These are phyloP conservation scores for Metschnikowia noctiluminum DNA, from an alignment of 805 yeast species.

Conservation along the genomic window DNA sequence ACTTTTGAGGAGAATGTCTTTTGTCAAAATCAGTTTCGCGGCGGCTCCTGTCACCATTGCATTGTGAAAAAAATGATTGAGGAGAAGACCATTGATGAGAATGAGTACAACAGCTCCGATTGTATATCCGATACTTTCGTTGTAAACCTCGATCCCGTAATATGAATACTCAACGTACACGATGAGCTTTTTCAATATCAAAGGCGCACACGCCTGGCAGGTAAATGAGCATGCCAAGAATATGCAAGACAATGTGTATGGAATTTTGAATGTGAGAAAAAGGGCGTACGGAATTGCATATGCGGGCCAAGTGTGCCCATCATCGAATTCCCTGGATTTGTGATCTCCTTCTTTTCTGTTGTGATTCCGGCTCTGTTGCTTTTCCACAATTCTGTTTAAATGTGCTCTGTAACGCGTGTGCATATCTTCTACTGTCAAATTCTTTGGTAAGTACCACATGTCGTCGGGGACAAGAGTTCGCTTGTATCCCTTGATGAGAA, in stretches of 20 bases:
- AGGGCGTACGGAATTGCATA: constrained; percentile 42
- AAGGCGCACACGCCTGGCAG: constrained; percentile 57
- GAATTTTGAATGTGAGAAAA: constrained; percentile 46
- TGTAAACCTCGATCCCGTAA: constrained; percentile 41
- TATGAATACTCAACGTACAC: constrained; percentile 56
- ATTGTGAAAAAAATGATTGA: constrained; percentile 42
- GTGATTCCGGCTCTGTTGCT: constrained; percentile 12
- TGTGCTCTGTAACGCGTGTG: constrained; percentile 26
- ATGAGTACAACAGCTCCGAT: constrained; percentile 64
- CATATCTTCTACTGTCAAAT: constrained; percentile 36
- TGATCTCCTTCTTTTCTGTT: neutral
- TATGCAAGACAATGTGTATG: constrained; percentile 39
- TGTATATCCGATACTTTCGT: constrained; percentile 72
- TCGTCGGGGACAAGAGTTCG: constrained; percentile 38
- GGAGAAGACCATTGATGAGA: constrained; percentile 34
- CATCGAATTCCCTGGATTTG: constrained; percentile 22
- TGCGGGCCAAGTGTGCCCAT: constrained; percentile 31
- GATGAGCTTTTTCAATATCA: constrained; percentile 63
- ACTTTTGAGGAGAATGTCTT: constrained; percentile 36
- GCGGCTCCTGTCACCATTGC: constrained; percentile 44
- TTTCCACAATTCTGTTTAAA: constrained; percentile 22
- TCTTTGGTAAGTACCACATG: constrained; percentile 34
- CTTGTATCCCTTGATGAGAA: constrained; percentile 39
- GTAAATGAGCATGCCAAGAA: constrained; percentile 46
- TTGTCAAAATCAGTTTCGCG: constrained; percentile 38